These are phyloP conservation scores for Pisolithus tinctorius DNA, from an alignment of 768 basidiomycete genomes.

Conservation along the genomic window DNA sequence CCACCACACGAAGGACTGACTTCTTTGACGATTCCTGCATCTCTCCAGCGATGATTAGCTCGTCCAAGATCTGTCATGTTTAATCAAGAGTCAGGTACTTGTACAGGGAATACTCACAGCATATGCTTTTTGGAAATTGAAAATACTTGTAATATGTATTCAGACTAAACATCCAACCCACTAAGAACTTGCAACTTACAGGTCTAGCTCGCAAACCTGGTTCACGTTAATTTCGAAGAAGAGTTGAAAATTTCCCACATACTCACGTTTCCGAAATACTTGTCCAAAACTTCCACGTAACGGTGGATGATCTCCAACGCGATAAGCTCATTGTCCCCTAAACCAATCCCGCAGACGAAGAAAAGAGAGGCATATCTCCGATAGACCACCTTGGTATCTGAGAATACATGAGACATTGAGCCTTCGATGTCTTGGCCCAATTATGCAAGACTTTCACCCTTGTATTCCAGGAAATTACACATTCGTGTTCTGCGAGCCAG, in stretches of 20 bases:
- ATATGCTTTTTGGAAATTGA: slow-evolving; percentile 97
- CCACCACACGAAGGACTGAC: slow-evolving; percentile 54
- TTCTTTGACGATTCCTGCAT: slow-evolving; percentile 88
- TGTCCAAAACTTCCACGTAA: slow-evolving; percentile 82
- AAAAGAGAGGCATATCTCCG: slow-evolving; percentile 92
- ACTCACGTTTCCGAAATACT: slow-evolving; percentile 46
- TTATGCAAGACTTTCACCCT: slow-evolving; percentile 45
- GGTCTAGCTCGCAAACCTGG: slow-evolving; percentile 88
- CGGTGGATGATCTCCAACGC: slow-evolving; percentile 92
- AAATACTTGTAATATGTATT: slow-evolving; percentile 52
- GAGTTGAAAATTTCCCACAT: background rate
- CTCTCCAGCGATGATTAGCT: slow-evolving; percentile 90
- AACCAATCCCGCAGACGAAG: slow-evolving; percentile 85
- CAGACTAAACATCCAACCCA: background rate
- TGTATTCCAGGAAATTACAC: slow-evolving; percentile 97
- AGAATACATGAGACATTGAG: background rate
- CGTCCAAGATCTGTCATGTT: slow-evolving; percentile 68
- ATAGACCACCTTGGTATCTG: slow-evolving; percentile 87
- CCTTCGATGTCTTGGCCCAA: background rate
- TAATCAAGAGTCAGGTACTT: slow-evolving; percentile 7
- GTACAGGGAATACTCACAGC: slow-evolving; percentile 43
- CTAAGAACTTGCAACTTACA: slow-evolving; percentile 43
- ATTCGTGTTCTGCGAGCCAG: slow-evolving; percentile 80
- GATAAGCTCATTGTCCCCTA: slow-evolving; percentile 84
- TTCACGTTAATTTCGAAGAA: background rate